phyloP scores from a whole-genome alignment of 305 asterid species.

The Fraxinus greggii region DNA sequence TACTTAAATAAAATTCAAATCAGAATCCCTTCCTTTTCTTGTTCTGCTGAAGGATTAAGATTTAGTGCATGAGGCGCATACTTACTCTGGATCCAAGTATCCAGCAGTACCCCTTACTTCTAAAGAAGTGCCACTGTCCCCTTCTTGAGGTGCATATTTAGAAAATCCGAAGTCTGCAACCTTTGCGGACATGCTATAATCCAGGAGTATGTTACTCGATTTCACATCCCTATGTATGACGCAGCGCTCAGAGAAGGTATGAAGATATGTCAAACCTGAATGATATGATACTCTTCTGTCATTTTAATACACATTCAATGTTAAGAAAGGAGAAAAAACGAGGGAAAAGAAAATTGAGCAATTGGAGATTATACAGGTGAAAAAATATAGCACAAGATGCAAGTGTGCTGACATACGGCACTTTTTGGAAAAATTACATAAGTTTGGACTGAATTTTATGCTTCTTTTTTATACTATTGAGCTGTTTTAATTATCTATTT shows the following conservation, averaged over 20 bases:
- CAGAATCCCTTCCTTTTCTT: neutral
- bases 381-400: neutral
- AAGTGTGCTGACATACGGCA: neutral
- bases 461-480: neutral
- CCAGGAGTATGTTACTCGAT: slow-evolving; percentile 88
- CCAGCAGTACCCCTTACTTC: slow-evolving; percentile 97
- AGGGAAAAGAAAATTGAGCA: neutral
- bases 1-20: neutral
- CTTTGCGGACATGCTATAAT: slow-evolving; percentile 88
- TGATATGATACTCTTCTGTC: slow-evolving; percentile 21
- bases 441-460: neutral
- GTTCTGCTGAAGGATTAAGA: neutral
- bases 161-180: slow-evolving; percentile 96
- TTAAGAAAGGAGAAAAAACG: neutral
- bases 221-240: slow-evolving; percentile 89
- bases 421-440: neutral
- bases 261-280: slow-evolving; percentile 82
- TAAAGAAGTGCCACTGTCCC: slow-evolving; percentile 77
- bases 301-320: neutral
- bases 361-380: neutral
- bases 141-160: slow-evolving; percentile 91
- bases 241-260: slow-evolving; percentile 73
- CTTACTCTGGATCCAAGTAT: slow-evolving; percentile 96
- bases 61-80: slow-evolving; percentile 14
- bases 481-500: neutral